Evolutionary conservation across 495 filamentous ascomycete genomes (phyloP).

Genomic region (Astrocystis sublimbata): DNA sequence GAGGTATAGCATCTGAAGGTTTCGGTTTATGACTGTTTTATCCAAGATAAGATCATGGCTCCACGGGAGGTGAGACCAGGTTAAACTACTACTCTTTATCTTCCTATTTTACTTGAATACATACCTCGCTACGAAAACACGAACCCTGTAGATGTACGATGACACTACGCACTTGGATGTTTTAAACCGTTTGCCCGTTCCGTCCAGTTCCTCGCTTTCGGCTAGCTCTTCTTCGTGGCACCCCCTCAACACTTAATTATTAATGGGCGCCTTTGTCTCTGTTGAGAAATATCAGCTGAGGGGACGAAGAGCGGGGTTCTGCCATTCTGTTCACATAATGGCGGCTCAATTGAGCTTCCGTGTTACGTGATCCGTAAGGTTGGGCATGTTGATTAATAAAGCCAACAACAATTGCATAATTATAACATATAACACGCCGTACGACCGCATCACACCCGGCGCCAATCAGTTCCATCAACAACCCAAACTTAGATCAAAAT

Average conservation of each 20-base stretch:
- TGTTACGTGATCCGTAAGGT: neutral
- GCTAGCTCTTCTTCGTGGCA: too few relatives aligned
- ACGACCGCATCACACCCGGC: neutral
- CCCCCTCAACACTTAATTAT: neutral
- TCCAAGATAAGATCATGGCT: too few relatives aligned
- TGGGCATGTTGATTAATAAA: neutral
- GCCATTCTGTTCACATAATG: neutral
- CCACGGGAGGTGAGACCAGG: too few relatives aligned
- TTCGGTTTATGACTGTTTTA: neutral
- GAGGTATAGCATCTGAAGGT: neutral
- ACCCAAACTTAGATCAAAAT: constrained; percentile 17
- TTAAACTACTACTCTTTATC: too few relatives aligned
- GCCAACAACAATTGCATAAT: too few relatives aligned
- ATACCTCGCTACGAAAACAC: too few relatives aligned
- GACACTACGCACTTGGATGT: too few relatives aligned
- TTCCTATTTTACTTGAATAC: too few relatives aligned
- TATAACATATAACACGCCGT: neutral
- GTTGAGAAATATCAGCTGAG: neutral
- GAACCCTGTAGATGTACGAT: too few relatives aligned
- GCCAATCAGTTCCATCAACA: neutral
- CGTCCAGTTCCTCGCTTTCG: too few relatives aligned
- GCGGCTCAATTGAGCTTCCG: neutral
- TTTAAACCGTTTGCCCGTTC: too few relatives aligned
- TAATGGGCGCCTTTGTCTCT: neutral
- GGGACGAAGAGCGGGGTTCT: neutral